phyloP scores from a whole-genome alignment of 805 yeast genomes.

The Ogataea haglerorum region DNA sequence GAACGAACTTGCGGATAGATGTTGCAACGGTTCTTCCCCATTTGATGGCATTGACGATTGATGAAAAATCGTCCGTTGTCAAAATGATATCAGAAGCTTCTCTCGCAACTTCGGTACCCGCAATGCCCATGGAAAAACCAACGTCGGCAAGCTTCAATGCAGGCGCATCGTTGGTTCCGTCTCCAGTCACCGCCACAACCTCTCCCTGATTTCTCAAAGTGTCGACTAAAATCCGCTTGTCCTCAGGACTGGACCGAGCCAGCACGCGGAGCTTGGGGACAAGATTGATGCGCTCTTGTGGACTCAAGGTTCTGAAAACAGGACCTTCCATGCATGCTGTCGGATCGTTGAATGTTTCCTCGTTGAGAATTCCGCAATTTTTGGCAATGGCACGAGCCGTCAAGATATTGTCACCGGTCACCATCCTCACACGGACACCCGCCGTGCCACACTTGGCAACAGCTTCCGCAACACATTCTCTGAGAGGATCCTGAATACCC shows the following conservation, averaged over 20 bases:
- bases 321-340: constrained; percentile 91
- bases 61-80: constrained; percentile 92
- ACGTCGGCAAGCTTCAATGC: constrained; percentile 96
- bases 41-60: constrained; percentile 93
- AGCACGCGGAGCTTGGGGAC: constrained; percentile 79
- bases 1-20: constrained; percentile 92
- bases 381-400: constrained; percentile 91
- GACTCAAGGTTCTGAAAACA: constrained; percentile 63
- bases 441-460: constrained; percentile 83
- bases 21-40: constrained; percentile 98
- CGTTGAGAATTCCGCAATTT: constrained; percentile 72
- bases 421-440: constrained; percentile 96
- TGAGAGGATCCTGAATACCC: constrained; percentile 93
- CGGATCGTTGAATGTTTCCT: constrained; percentile 50
- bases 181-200: constrained; percentile 98
- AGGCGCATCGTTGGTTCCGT: constrained; percentile 98
- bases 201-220: constrained; percentile 77
- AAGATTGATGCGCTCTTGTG: constrained; percentile 50
- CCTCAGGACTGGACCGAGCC: constrained; percentile 96
- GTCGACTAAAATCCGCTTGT: constrained; percentile 82
- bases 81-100: constrained; percentile 98
- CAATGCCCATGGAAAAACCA: constrained; percentile 97
- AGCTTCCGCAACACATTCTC: constrained; percentile 87
- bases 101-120: constrained; percentile 98
- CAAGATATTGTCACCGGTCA: constrained; percentile 90